These are phyloP conservation scores for Claviceps monticola DNA, from an alignment of 2,329 filamentous ascomycete genomes.

Conservation along the genomic window DNA sequence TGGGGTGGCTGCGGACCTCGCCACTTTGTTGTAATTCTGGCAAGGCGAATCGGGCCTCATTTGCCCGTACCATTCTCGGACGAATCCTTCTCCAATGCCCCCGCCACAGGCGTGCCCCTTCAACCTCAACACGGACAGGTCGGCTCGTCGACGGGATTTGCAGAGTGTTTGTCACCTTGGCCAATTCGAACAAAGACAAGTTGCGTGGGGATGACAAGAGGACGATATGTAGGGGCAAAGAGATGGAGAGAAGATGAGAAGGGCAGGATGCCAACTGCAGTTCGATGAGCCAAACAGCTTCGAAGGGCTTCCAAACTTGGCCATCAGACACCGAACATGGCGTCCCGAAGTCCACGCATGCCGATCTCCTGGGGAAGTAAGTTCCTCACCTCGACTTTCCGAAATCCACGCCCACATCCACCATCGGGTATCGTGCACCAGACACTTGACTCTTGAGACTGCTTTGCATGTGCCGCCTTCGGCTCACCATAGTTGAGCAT, in stretches of 20 bases:
- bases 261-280: too few species aligned
- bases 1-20: slow-evolving; percentile 3
- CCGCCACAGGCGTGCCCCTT: not conserved
- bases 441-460: not conserved
- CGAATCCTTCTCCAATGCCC: not conserved
- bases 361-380: too few species aligned
- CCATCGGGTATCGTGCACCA: not conserved
- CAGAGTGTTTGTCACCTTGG: not conserved
- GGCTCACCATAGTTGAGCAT: not conserved
- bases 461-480: not conserved
- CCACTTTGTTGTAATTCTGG: slow-evolving; percentile 3
- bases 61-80: slow-evolving; percentile 2
- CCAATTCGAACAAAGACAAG: not conserved
- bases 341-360: too few species aligned
- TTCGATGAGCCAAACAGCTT: too few species aligned
- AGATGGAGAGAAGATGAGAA: not conserved
- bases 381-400: too few species aligned
- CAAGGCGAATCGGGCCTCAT: slow-evolving; percentile 3
- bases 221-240: not conserved
- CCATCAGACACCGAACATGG: too few species aligned
- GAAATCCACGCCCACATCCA: too few species aligned
- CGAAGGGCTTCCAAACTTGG: too few species aligned
- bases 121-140: not conserved
- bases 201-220: not conserved
- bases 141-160: not conserved